These are phyloP conservation scores for Zymoseptoria ardabiliae DNA, from an alignment of 2,329 filamentous ascomycete species.

Conservation along the genomic window DNA sequence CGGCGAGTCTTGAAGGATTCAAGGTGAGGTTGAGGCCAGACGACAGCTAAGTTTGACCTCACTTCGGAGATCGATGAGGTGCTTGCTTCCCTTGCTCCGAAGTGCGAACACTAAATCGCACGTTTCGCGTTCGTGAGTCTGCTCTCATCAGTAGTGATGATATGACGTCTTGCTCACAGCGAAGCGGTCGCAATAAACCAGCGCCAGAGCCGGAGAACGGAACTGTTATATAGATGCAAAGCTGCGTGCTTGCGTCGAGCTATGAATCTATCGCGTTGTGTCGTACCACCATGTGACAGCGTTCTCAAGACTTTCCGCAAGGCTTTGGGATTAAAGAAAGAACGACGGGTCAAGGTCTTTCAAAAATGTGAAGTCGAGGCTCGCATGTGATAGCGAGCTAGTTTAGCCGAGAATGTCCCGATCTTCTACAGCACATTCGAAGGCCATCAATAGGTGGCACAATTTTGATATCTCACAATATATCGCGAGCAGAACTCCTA, in stretches of 20 bases:
- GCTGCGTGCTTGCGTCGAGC: too few relatives aligned
- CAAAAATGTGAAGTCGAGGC: not conserved
- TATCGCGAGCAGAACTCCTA: not conserved
- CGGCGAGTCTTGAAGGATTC: not conserved
- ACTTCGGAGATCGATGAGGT: not conserved
- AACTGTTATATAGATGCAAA: too few relatives aligned
- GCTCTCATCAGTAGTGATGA: too few relatives aligned
- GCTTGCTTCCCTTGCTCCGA: not conserved
- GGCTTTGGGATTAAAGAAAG: too few relatives aligned
- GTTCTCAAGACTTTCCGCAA: too few relatives aligned
- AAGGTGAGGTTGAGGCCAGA: not conserved
- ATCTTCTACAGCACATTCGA: too few relatives aligned
- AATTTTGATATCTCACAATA: not conserved
- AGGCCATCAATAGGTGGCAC: not conserved
- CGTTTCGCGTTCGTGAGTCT: not conserved
- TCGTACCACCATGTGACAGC: too few relatives aligned
- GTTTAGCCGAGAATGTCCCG: not conserved
- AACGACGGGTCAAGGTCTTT: not conserved
- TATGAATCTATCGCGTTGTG: too few relatives aligned
- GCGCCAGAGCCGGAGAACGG: too few relatives aligned
- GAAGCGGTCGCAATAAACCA: too few relatives aligned
- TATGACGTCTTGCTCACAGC: too few relatives aligned
- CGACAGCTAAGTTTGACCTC: not conserved
- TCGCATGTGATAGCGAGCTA: not conserved
- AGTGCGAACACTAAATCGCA: not conserved